Evolutionary conservation across 2,329 filamentous ascomycete species (phyloP).

Genomic region (Colletotrichum noveboracense): DNA sequence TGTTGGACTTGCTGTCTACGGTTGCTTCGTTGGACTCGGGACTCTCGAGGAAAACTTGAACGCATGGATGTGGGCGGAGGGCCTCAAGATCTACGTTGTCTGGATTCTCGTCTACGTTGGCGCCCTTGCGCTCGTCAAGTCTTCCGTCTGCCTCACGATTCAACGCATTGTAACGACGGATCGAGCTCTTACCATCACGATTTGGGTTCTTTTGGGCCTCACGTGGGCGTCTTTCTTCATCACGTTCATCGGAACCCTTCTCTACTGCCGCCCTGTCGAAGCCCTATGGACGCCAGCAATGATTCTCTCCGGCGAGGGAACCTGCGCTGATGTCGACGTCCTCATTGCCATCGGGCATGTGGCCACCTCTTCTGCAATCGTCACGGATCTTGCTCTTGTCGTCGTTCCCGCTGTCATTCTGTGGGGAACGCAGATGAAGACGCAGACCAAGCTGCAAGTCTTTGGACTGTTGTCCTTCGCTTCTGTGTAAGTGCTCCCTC

Average conservation of each 20-base stretch:
- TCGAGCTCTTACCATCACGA: constrained; percentile 22
- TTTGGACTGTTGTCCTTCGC: constrained; percentile 26
- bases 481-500: constrained; percentile 8
- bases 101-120: constrained; percentile 32
- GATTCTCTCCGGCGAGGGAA: constrained; percentile 26
- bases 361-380: constrained; percentile 34
- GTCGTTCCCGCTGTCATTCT: constrained; percentile 35
- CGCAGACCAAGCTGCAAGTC: constrained; percentile 25
- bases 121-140: constrained; percentile 30
- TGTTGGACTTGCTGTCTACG: constrained; percentile 22
- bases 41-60: constrained; percentile 27
- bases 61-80: constrained; percentile 27
- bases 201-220: constrained; percentile 24
- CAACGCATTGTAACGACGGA: constrained; percentile 34
- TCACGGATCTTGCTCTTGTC: constrained; percentile 35
- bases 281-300: constrained; percentile 33
- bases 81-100: constrained; percentile 25
- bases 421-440: constrained; percentile 36
- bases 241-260: constrained; percentile 33
- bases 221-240: constrained; percentile 31
- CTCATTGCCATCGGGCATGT: constrained; percentile 31
- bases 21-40: constrained; percentile 26
- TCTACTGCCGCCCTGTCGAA: constrained; percentile 36
- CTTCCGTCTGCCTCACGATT: constrained; percentile 40
- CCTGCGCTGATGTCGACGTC: constrained; percentile 24